Conservation (phyloP, 106 monocot species). For the Dendrobium catenatum region DNA sequence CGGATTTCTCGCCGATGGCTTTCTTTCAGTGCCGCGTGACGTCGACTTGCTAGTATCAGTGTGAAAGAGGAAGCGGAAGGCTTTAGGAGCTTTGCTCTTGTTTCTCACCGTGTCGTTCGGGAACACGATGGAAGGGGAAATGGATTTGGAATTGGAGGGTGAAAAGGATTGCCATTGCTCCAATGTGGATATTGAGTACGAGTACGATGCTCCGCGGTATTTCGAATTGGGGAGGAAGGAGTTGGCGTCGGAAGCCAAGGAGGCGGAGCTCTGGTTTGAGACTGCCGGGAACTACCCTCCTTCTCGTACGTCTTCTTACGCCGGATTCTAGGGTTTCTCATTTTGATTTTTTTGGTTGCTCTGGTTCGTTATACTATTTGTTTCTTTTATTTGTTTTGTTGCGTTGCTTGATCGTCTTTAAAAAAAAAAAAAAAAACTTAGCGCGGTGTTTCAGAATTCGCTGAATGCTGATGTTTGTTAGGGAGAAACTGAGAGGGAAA, state of each 20-base stretch:
- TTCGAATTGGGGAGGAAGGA: conserved; percentile 49
- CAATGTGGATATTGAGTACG: conserved; percentile 62
- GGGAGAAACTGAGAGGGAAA: background rate
- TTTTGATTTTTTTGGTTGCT: background rate
- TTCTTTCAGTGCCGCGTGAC: background rate
- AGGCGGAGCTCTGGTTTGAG: conserved; percentile 51
- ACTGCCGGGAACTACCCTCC: conserved; percentile 34
- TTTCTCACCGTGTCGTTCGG: background rate
- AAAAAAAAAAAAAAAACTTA: background rate
- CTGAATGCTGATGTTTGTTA: background rate
- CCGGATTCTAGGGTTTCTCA: background rate
- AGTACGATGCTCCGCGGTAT: conserved; percentile 49
- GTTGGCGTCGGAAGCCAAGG: conserved; percentile 20
- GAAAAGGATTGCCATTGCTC: conserved; percentile 12
- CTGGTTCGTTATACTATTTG: background rate
- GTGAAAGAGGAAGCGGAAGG: background rate
- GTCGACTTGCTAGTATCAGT: background rate
- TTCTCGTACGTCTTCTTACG: conserved; percentile 33
- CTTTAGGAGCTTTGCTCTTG: background rate
- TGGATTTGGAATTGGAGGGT: background rate
- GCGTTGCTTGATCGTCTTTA: background rate
- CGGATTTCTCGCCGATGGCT: conserved; percentile 11
- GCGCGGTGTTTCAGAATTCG: background rate
- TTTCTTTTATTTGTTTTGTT: background rate
- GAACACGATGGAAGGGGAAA: conserved; percentile 21